Evolutionary conservation across 495 filamentous ascomycete genomes (phyloP), one percentile per base, ranked within the genome.

Genomic region (Aspergillus baeticus): DNA sequence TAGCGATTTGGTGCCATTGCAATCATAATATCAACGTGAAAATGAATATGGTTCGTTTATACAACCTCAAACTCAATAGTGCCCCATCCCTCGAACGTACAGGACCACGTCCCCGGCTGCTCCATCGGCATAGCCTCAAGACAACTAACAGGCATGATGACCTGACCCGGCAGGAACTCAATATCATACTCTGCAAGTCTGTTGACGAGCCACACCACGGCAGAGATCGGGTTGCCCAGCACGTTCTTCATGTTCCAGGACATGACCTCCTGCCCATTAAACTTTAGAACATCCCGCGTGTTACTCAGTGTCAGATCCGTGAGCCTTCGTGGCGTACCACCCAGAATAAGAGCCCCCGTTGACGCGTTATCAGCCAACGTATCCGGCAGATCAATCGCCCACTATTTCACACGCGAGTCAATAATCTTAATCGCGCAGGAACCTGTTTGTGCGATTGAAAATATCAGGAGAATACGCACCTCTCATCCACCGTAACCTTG

Each of bases 281-380:
- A 61, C 31, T 47, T 31, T 36, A 66, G 39, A 8, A 41, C 43
- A 0, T 58, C 63, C 15, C 55, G 51, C 1, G 37, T 61, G 41
- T 66, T 56, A 42, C 58, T 53, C 10, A 66, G 58, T 13, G 42
- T 61, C 2, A 63, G 55, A 10, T 63, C 60, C 14, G 58, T 57
- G 7, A 63, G 29, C 45, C 42, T 58, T 5, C 57, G 45, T n/a
- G 60, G 63, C 13, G 60, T 59, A 11, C 60, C 60, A 29, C 63
- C 60, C 6, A 66, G 58, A 38, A 66, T 58, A 6, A 66, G 46
- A 7, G 33, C 48, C 0, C 58, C 58, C 15, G 46, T 66, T 0
- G 63, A 63, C 18, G 58, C 63, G 49, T 63, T 63, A 37, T 66
- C 60, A 6, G 63, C 60, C 18, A 66, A 33, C 7, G 58, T 66